These are phyloP conservation scores for Candida multigemmis DNA, from an alignment of 805 yeast genomes.

Conservation along the genomic window DNA sequence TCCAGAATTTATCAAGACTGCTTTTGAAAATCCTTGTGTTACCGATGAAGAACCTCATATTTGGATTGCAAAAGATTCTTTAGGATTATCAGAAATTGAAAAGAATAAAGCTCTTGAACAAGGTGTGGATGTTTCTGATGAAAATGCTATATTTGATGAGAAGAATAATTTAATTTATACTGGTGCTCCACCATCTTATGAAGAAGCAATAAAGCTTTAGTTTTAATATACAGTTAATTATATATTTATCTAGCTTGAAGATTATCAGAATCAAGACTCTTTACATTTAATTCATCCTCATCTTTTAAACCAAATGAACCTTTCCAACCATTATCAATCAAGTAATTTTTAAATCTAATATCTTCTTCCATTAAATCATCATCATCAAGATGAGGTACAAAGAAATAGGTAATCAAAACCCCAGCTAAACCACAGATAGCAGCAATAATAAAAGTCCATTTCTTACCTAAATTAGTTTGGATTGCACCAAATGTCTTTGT, in stretches of 20 bases:
- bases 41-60: slow-evolving; percentile 49
- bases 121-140: slow-evolving; percentile 48
- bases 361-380: slow-evolving; percentile 65
- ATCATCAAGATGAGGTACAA: slow-evolving; percentile 60
- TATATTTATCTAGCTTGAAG: not conserved
- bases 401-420: slow-evolving; percentile 47
- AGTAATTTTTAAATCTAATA: slow-evolving; percentile 48
- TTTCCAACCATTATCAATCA: slow-evolving; percentile 51
- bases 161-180: slow-evolving; percentile 44
- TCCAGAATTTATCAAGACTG: slow-evolving; percentile 28
- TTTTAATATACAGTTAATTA: not conserved
- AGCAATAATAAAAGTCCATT: slow-evolving; percentile 74
- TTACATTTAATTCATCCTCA: slow-evolving; percentile 10
- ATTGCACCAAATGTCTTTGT: slow-evolving; percentile 66
- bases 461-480: slow-evolving; percentile 50
- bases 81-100: slow-evolving; percentile 58
- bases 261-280: not conserved
- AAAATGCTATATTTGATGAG: slow-evolving; percentile 47
- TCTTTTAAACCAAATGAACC: slow-evolving; percentile 33
- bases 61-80: slow-evolving; percentile 63
- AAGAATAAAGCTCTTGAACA: slow-evolving; percentile 46
- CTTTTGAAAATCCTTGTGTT: slow-evolving; percentile 51
- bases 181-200: slow-evolving; percentile 68
- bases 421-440: slow-evolving; percentile 66
- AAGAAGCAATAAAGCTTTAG: slow-evolving; percentile 34